Conservation (phyloP, 1,284 basidiomycete species). For the Trichosporon coremiiforme region DNA sequence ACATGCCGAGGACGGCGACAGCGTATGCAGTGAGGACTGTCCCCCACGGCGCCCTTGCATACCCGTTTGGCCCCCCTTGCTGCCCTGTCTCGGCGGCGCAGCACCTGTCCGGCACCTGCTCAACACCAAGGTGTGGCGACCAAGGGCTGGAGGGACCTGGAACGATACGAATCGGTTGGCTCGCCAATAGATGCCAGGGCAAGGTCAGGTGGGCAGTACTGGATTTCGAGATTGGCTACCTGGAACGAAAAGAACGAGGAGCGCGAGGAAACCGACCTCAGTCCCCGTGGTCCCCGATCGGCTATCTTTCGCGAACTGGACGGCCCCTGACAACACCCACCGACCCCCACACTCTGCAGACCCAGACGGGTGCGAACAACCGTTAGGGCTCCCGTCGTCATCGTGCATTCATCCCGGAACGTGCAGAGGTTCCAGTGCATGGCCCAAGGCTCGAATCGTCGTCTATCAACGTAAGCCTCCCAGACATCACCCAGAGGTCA, state of each 20-base stretch:
- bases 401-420: neutral
- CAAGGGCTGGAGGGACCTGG: neutral
- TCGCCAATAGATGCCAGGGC: neutral
- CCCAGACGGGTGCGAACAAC: too few relatives aligned
- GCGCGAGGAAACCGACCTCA: constrained; percentile 6
- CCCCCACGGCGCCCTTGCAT: neutral
- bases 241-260: constrained; percentile 1
- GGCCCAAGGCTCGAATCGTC: neutral
- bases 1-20: neutral
- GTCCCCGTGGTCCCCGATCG: neutral
- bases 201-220: neutral
- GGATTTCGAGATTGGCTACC: neutral
- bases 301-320: constrained; percentile 10
- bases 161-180: neutral
- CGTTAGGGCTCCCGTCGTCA: neutral
- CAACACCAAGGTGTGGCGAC: constrained; percentile 2
- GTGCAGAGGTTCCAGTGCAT: neutral
- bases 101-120: neutral
- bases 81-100: neutral
- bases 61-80: neutral
- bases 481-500: neutral
- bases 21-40: neutral
- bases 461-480: constrained; percentile 2
- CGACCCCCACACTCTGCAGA: neutral
- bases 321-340: neutral